Conservation (phyloP, 176 grass and related monocot genomes). For the Aegilops sharonensis region DNA sequence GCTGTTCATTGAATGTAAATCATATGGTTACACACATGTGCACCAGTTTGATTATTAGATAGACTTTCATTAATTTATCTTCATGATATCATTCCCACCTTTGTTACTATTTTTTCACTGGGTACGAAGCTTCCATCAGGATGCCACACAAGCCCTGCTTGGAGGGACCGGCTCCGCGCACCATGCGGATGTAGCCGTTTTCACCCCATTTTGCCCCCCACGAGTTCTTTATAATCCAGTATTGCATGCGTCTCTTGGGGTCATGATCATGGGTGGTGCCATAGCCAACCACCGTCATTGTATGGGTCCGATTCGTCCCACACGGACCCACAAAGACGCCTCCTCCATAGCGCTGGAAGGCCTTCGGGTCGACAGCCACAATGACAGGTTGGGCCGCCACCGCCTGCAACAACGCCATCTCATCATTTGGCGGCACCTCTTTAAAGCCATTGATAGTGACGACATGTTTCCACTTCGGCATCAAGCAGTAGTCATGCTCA, state of each 20-base stretch:
- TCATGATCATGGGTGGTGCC: neutral
- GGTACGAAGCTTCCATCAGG: slow-evolving; percentile 10
- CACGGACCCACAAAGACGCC: slow-evolving; percentile 38
- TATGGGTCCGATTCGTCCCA: neutral
- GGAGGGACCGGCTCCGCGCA: neutral
- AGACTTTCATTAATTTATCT: too few species aligned
- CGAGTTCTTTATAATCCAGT: slow-evolving; percentile 68
- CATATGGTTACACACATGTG: too few species aligned
- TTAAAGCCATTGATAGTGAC: too few species aligned
- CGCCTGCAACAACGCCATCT: neutral
- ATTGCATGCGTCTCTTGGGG: neutral
- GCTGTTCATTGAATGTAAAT: too few species aligned
- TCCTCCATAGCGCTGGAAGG: neutral
- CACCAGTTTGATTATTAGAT: too few species aligned
- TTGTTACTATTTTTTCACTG: neutral
- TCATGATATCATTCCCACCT: too few species aligned
- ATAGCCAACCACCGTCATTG: slow-evolving; percentile 20
- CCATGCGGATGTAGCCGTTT: slow-evolving; percentile 49
- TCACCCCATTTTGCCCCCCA: slow-evolving; percentile 59
- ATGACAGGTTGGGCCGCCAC: neutral
- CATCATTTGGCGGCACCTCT: too few species aligned
- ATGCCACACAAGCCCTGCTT: slow-evolving; percentile 34
- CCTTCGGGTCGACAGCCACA: neutral
- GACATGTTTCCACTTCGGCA: too few species aligned
- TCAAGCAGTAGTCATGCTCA: too few species aligned